A percentile compares a stretch with the other conserved stretches of the same genome.
These are phyloP conservation scores for Thalia dealbata DNA, from an alignment of 176 grass and related monocot genomes.

Conservation along the genomic window DNA sequence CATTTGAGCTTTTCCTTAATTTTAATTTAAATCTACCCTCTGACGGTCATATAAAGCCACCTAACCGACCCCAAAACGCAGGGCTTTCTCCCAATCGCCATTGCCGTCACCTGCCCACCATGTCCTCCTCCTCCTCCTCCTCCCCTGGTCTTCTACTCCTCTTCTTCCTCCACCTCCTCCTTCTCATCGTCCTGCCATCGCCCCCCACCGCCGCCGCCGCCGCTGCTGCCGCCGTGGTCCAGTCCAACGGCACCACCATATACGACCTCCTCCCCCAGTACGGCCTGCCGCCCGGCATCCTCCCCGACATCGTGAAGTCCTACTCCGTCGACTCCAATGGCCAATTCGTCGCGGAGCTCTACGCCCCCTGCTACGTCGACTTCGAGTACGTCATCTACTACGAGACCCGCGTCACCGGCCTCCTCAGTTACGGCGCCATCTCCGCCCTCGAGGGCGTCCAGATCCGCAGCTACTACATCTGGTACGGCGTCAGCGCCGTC, in stretches of 20 bases:
- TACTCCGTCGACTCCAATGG: neutral
- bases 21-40: too few relatives aligned
- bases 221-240: neutral
- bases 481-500: constrained; percentile 1
- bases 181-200: neutral
- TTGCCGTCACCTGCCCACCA: neutral
- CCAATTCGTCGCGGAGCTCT: neutral
- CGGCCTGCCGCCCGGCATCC: neutral
- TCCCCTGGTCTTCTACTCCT: neutral
- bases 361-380: neutral
- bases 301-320: constrained; percentile 3
- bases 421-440: neutral
- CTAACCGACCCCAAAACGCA: too few relatives aligned
- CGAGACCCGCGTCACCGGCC: neutral
- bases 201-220: neutral
- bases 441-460: neutral
- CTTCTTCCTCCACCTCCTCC: neutral
- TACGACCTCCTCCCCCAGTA: neutral
- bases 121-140: neutral
- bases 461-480: neutral
- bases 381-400: constrained; percentile 6
- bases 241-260: neutral
- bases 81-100: neutral
- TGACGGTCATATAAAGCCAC: too few relatives aligned
- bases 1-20: too few relatives aligned